These are phyloP conservation scores for Rhodotorula taiwanensis DNA, from an alignment of 768 basidiomycete species.

Conservation along the genomic window DNA sequence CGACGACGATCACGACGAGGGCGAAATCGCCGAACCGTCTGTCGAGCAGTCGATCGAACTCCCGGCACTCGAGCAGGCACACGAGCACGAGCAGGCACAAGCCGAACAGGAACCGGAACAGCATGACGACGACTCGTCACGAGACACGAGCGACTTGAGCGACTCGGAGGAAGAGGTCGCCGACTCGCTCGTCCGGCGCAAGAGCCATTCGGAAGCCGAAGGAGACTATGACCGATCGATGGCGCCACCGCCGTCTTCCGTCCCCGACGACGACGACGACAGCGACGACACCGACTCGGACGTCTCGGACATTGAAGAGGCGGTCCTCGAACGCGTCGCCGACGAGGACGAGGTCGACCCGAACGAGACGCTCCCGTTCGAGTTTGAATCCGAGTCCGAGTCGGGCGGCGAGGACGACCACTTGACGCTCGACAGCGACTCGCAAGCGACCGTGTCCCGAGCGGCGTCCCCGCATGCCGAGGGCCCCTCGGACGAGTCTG, in stretches of 20 bases:
- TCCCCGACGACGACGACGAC: not conserved
- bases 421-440: not conserved
- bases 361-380: not conserved
- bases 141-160: too few species aligned
- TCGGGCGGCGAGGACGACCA: not conserved
- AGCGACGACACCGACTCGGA: not conserved
- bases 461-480: not conserved
- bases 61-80: too few species aligned
- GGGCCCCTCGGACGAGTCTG: not conserved
- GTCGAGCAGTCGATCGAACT: too few species aligned
- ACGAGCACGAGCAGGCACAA: too few species aligned
- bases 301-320: conserved; percentile 2
- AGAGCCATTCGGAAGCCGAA: too few species aligned
- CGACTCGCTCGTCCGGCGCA: too few species aligned
- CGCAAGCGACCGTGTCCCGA: not conserved
- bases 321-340: not conserved
- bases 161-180: too few species aligned
- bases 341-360: conserved; percentile 3
- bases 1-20: not conserved
- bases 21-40: not conserved
- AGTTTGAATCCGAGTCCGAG: not conserved
- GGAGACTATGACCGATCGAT: too few species aligned
- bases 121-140: too few species aligned
- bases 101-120: too few species aligned
- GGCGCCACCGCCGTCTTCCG: too few species aligned